These are phyloP conservation scores for Clarireedia hainanense DNA, from an alignment of 2,329 filamentous ascomycete genomes.

Conservation along the genomic window DNA sequence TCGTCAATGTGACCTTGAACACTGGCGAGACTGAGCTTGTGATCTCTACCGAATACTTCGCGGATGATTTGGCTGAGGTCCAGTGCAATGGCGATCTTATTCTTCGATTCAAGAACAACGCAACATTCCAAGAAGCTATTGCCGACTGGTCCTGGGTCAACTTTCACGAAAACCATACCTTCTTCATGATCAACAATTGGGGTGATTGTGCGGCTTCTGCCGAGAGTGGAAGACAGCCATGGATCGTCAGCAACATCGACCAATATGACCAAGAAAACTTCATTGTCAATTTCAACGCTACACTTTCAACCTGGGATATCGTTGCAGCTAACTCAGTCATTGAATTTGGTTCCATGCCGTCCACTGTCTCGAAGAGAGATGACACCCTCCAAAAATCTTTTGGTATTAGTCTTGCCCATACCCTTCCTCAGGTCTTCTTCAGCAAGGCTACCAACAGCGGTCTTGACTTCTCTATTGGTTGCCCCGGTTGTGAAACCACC, in stretches of 20 bases:
- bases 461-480: conserved; percentile 6
- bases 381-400: background rate
- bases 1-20: conserved; percentile 8
- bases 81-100: conserved; percentile 1
- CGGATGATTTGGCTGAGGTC: background rate
- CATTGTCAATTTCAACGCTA: conserved; percentile 9
- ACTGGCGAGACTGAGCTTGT: conserved; percentile 7
- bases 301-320: conserved; percentile 4
- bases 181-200: conserved; percentile 9
- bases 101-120: conserved; percentile 3
- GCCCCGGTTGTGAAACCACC: conserved; percentile 1
- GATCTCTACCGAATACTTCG: conserved; percentile 6
- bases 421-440: conserved; percentile 6
- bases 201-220: background rate
- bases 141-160: conserved; percentile 9
- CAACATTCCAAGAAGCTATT: conserved; percentile 6
- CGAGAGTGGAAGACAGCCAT: conserved; percentile 7
- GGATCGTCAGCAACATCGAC: conserved; percentile 4
- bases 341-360: background rate
- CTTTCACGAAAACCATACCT: conserved; percentile 6
- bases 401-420: background rate
- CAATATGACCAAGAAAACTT: conserved; percentile 7
- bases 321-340: conserved; percentile 2
- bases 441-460: conserved; percentile 3
- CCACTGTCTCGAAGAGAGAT: background rate